Base-by-base conservation (phyloP, 2,329 filamentous ascomycete species). In the Verticillium albo-atrum region DNA sequence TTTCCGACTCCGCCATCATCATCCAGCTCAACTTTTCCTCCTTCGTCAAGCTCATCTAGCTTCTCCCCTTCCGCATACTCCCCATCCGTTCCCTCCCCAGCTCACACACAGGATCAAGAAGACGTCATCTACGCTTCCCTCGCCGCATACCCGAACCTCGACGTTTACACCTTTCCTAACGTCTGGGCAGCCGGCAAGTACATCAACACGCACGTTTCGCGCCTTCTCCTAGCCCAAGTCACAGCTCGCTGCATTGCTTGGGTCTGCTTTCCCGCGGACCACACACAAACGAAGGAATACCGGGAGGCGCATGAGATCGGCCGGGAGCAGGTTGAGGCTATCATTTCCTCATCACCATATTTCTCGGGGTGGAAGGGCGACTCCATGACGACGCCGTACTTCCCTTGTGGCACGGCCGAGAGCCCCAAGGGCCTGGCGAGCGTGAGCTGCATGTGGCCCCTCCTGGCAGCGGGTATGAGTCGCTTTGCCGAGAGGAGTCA, bases 131-230 rank as follows among this genome's bases (percentile, higher is more conserved):
- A 47, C 34, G 60, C 54, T 15, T 54, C 61, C 2, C 56, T 65
- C 17, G 57, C 59, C 26, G 63, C 63, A 15, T 68, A 64, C n/a
- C 66, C 66, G 0, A 63, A 64, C 4, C 34, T 37, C 23, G 58
- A 61, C 0, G 52, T 68, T 7, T 66, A 60, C 42, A 60, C 61
- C 6, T 68, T 63, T 34, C 64, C 65, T 10, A 64, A 66, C 42
- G 60, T 68, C 9, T 67, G 65, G 65, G 63, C 65, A 3, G 66
- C 66, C 6, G 65, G 63, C 4, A 68, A 68, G 53, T 64, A 67
- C 20, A 62, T 68, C 42, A 68, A 65, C 50, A 65, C 63, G 10
- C 62, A 67, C 50, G 65, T 67, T 2, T 64, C 62, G 7, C 59
- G 65, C 17, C 59, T 68, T 20, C 51, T 68, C 12, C 63, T 68